Evolutionary conservation across 768 basidiomycete species (phyloP).

Genomic region (Leccinum truebloodii): DNA sequence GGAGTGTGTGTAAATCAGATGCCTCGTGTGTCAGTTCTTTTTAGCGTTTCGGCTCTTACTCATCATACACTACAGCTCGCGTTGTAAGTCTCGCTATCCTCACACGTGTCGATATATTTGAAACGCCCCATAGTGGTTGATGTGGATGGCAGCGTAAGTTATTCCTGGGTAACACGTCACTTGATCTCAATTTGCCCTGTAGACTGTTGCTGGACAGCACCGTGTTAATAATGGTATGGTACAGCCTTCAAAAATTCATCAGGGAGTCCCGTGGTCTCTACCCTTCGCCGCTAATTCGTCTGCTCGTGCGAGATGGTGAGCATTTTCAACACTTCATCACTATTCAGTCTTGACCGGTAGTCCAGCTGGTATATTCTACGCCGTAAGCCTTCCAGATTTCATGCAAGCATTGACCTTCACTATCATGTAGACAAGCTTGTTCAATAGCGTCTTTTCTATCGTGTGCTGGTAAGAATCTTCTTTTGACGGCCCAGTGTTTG

Average conservation of each 20-base stretch:
- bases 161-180: background rate
- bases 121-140: constrained; percentile 11
- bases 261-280: background rate
- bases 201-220: constrained; percentile 12
- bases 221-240: constrained; percentile 5
- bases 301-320: background rate
- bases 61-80: background rate
- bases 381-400: background rate
- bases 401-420: background rate
- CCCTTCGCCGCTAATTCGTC: background rate
- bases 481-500: background rate
- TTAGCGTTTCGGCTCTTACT: background rate
- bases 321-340: background rate
- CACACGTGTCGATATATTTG: background rate
- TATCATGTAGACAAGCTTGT: background rate
- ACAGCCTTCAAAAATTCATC: constrained; percentile 5
- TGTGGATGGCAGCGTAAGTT: constrained; percentile 12
- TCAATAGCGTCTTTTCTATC: background rate
- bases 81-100: constrained; percentile 4
- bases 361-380: background rate
- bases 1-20: background rate
- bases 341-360: background rate
- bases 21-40: background rate
- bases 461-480: background rate
- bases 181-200: background rate